phyloP scores from a whole-genome alignment of 352 stramenopile species.

The Globisporangium megalacanthum region DNA sequence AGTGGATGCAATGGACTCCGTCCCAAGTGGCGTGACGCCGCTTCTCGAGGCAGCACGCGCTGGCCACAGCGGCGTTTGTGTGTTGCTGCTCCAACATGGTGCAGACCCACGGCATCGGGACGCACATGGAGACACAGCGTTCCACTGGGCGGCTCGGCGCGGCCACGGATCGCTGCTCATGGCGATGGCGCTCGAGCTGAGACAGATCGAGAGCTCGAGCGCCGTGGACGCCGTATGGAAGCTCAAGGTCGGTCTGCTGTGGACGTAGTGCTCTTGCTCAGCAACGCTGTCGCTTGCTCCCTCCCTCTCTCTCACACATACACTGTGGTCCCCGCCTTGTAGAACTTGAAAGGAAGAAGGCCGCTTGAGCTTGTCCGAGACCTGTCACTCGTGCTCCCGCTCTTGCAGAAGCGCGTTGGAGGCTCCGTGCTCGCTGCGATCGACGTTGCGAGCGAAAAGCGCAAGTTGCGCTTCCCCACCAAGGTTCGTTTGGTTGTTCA shows the following conservation, averaged over 20 bases:
- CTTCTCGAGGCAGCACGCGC: slow-evolving; percentile 57
- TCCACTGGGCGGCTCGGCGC: slow-evolving; percentile 63
- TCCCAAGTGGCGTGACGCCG: slow-evolving; percentile 41
- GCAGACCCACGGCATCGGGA: slow-evolving; percentile 39
- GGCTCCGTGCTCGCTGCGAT: slow-evolving; percentile 11
- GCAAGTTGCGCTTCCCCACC: slow-evolving; percentile 28
- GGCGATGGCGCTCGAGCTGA: slow-evolving; percentile 34
- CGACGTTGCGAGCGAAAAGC: slow-evolving; percentile 16
- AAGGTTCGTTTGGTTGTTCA: neutral
- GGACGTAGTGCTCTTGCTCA: neutral
- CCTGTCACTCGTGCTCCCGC: slow-evolving; percentile 30
- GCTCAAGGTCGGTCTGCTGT: slow-evolving; percentile 29
- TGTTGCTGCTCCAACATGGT: slow-evolving; percentile 38
- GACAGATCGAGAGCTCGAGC: slow-evolving; percentile 16
- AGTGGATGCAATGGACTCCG: slow-evolving; percentile 49
- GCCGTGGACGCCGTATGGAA: slow-evolving; percentile 34
- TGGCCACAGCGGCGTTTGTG: slow-evolving; percentile 41
- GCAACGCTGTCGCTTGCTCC: neutral
- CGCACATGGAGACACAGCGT: slow-evolving; percentile 53
- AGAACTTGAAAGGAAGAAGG: slow-evolving; percentile 60
- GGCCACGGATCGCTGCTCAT: slow-evolving; percentile 46
- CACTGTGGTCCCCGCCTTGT: neutral
- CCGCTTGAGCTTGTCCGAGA: slow-evolving; percentile 40
- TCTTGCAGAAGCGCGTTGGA: slow-evolving; percentile 45
- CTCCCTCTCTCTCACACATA: neutral